Base-by-base conservation (phyloP, 331 rosid genomes). In the Quercus tomentella region DNA sequence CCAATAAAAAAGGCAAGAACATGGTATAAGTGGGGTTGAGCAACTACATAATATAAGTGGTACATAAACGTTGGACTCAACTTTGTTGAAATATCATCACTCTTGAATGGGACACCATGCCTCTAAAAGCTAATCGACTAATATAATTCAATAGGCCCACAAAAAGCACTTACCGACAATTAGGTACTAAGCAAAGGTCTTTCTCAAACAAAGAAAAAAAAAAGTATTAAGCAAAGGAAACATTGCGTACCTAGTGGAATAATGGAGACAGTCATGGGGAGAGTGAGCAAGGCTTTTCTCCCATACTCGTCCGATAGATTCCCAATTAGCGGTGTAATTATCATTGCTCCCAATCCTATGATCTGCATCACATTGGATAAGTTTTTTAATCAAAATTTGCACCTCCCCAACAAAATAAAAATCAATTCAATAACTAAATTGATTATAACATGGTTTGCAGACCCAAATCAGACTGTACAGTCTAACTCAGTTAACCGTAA, bases 291-390 rank as follows among this genome's bases (percentile, higher is more conserved):
- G 1, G 91, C 76, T 77, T 94, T 94, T 73, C 98, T 83, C 9
- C 98, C 98, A 35, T 91, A 84, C 60, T 76, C 58, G 77, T 94
- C 98, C 2, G 98, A 94, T 63, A 94, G 76, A 70, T 88, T 94
- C 65, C 98, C 98, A 4, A 94, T 77, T 12, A 94, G 5, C 0
- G 98, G 98, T 0, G 97, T 92, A 61, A 89, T 87, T 84, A 92
- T 81, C 84, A 91, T 91, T 49, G 94, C 89, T 28, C 98, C 98
- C 63, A 94, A 71, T 26, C 98, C 97, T 9, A 76, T 85, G 33
- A 94, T 69, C 98, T 94, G 91, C 86, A 56, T 2, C 21, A 30
- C 20, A 2, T n/a, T 45, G 31, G 6, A 11, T 8, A 68, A 4
- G 22, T 21, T 21, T n/a, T 57, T 3, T 57, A 57, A 3, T 14